phyloP scores from a whole-genome alignment of 164 flowering plant genomes.

The Akebia trifoliata region DNA sequence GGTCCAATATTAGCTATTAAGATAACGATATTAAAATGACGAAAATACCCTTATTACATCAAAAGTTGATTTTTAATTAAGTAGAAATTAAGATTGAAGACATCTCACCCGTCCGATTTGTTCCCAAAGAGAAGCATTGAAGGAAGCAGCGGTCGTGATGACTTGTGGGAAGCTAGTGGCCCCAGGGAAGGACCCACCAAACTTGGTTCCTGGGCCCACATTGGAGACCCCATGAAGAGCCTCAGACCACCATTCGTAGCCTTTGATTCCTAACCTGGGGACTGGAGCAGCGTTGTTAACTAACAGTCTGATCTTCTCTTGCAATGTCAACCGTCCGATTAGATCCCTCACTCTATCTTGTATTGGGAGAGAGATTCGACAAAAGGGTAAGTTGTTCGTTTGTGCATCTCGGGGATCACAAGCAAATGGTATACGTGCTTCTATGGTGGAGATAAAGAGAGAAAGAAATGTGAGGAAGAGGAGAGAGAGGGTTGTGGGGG shows the following conservation, averaged over 20 bases:
- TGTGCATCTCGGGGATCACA: conserved; percentile 43
- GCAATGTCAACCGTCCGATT: conserved; percentile 58
- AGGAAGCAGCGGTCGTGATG: conserved; percentile 80
- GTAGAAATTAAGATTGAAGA: not conserved
- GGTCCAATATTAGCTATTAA: too few relatives aligned
- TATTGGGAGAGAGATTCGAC: conserved; percentile 29
- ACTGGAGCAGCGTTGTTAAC: conserved; percentile 68
- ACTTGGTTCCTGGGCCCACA: conserved; percentile 76
- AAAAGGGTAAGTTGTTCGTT: conserved; percentile 46
- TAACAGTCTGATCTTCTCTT: conserved; percentile 62
- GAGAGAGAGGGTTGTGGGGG: not conserved
- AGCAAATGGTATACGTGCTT: conserved; percentile 48
- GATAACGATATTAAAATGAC: not conserved
- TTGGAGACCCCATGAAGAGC: conserved; percentile 89
- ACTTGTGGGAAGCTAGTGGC: conserved; percentile 97
- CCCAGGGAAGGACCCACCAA: conserved; percentile 54
- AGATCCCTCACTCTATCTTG: conserved; percentile 56
- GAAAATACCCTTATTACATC: not conserved
- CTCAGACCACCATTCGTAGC: conserved; percentile 99
- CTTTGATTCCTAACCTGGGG: conserved; percentile 71
- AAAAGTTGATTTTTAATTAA: too few relatives aligned
- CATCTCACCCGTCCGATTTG: conserved; percentile 66
- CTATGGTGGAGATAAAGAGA: conserved; percentile 6
- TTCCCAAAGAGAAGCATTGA: conserved; percentile 80
- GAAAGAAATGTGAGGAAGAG: conserved; percentile 4